phyloP scores from a whole-genome alignment of 2,329 filamentous ascomycete species.

The Cladosporium sp. region DNA sequence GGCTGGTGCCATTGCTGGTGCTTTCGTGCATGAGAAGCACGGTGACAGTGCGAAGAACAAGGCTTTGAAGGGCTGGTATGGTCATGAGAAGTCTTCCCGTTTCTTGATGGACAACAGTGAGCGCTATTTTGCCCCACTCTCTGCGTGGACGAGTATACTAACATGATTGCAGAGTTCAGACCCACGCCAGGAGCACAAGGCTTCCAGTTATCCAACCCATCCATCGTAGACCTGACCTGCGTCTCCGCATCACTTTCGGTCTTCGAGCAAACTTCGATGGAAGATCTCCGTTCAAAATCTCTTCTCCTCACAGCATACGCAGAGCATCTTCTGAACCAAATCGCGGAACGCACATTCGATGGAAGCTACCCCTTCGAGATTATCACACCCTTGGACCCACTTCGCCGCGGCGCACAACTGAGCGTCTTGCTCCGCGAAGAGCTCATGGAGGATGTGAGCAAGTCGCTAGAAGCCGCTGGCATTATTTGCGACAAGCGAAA shows the following conservation, averaged over 20 bases:
- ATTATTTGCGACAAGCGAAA: constrained; percentile 79
- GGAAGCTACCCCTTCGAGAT: constrained; percentile 38
- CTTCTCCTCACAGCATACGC: constrained; percentile 71
- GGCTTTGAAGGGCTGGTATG: constrained; percentile 75
- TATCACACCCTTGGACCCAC: constrained; percentile 66
- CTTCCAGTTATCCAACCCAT: constrained; percentile 82
- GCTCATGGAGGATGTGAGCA: constrained; percentile 64
- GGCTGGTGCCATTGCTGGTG: constrained; percentile 72
- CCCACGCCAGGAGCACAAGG: constrained; percentile 74
- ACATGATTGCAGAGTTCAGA: constrained; percentile 58
- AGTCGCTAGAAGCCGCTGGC: constrained; percentile 60
- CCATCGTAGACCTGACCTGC: constrained; percentile 69
- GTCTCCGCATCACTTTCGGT: constrained; percentile 68
- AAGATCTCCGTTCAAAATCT: constrained; percentile 64
- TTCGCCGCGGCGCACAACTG: constrained; percentile 71
- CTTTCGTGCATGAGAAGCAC: constrained; percentile 76
- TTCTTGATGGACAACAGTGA: constrained; percentile 73
- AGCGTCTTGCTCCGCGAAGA: constrained; percentile 67
- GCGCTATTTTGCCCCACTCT: not conserved
- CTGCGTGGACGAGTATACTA: not conserved
- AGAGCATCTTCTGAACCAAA: constrained; percentile 56
- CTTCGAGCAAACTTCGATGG: constrained; percentile 68
- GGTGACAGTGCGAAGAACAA: constrained; percentile 47
- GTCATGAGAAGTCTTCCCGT: constrained; percentile 67
- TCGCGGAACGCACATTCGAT: constrained; percentile 18